Conservation (phyloP, 2,329 filamentous ascomycete species). For the Sarocladium oryzae region DNA sequence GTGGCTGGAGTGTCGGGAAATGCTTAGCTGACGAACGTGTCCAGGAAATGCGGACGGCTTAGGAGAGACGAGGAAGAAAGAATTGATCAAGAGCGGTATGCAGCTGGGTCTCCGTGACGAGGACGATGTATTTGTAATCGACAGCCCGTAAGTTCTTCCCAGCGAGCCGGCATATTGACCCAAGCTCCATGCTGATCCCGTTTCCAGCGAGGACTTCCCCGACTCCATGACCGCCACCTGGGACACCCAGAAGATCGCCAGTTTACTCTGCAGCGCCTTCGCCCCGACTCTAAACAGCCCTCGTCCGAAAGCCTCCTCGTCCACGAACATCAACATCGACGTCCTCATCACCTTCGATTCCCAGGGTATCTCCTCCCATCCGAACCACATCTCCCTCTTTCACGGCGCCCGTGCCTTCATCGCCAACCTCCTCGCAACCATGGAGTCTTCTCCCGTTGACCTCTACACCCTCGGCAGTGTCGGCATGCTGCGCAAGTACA, state of each 20-base stretch:
- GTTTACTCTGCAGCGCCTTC: slow-evolving; percentile 66
- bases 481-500: slow-evolving; percentile 72
- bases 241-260: slow-evolving; percentile 63
- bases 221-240: slow-evolving; percentile 83
- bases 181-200: too few species aligned
- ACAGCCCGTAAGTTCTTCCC: slow-evolving; percentile 60
- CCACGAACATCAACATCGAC: slow-evolving; percentile 55
- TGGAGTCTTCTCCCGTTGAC: slow-evolving; percentile 67
- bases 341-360: slow-evolving; percentile 84
- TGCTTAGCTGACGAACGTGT: slow-evolving; percentile 12
- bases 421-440: slow-evolving; percentile 54
- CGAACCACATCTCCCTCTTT: slow-evolving; percentile 88
- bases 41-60: slow-evolving; percentile 79
- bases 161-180: too few species aligned
- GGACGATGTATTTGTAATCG: slow-evolving; percentile 80
- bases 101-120: slow-evolving; percentile 66
- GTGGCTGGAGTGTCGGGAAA: too few species aligned
- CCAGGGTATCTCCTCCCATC: slow-evolving; percentile 77
- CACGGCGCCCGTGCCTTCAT: slow-evolving; percentile 73
- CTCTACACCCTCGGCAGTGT: slow-evolving; percentile 80
- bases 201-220: slow-evolving; percentile 57
- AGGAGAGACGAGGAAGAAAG: slow-evolving; percentile 73
- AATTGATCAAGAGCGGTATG: slow-evolving; percentile 75
- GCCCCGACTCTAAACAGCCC: slow-evolving; percentile 52
- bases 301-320: slow-evolving; percentile 19